Conservation (phyloP, 2,329 filamentous ascomycete species). For the Pleomassaria siparia region DNA sequence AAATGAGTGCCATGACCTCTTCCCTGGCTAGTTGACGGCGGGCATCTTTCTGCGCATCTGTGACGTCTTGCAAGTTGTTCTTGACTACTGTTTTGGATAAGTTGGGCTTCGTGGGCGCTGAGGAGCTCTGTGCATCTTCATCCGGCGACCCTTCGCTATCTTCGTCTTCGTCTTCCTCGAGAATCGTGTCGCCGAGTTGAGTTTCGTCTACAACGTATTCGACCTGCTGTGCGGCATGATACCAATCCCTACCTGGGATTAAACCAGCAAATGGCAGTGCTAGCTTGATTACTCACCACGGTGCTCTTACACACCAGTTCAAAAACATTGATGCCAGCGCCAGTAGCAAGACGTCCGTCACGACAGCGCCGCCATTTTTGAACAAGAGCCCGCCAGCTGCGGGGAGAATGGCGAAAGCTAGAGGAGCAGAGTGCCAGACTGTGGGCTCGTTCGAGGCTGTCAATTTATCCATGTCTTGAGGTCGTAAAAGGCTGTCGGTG, state of each 20-base stretch:
- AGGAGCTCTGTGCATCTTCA: slow-evolving; percentile 7
- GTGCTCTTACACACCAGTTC: slow-evolving; percentile 87
- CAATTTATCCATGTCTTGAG: slow-evolving; percentile 32
- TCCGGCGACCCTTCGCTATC: slow-evolving; percentile 24
- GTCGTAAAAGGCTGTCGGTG: slow-evolving; percentile 68
- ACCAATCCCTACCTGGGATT: slow-evolving; percentile 50
- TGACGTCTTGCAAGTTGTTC: slow-evolving; percentile 3
- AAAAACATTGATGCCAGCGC: slow-evolving; percentile 80
- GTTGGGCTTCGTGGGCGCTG: slow-evolving; percentile 9
- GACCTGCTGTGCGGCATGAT: slow-evolving; percentile 50
- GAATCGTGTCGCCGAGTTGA: slow-evolving; percentile 24
- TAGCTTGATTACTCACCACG: slow-evolving; percentile 63
- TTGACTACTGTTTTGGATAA: slow-evolving; percentile 10
- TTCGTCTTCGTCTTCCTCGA: slow-evolving; percentile 36
- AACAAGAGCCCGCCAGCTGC: slow-evolving; percentile 84
- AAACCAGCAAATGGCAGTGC: slow-evolving; percentile 9
- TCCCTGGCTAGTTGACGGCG: slow-evolving; percentile 68
- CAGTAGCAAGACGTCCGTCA: slow-evolving; percentile 83
- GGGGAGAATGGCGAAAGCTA: slow-evolving; percentile 81
- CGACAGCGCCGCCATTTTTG: slow-evolving; percentile 76
- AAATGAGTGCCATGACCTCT: slow-evolving; percentile 71
- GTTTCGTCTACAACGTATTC: slow-evolving; percentile 25
- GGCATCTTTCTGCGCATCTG: slow-evolving; percentile 44
- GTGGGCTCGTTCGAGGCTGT: slow-evolving; percentile 58
- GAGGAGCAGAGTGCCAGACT: slow-evolving; percentile 75